Base-by-base conservation (phyloP, 179 eudicot species). In the Silene noctiflora region DNA sequence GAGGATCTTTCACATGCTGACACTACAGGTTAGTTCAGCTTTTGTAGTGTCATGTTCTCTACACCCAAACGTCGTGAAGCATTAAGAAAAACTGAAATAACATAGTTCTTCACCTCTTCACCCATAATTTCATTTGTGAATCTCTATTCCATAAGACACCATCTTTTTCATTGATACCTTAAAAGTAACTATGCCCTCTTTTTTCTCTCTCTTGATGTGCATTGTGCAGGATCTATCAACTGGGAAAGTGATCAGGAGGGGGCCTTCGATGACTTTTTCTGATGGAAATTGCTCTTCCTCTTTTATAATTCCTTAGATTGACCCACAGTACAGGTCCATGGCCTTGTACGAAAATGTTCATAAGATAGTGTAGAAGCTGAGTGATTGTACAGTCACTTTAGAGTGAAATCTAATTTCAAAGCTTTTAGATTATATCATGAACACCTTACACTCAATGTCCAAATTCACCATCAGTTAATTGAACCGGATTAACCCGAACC, bases 231-330 rank as follows among this genome's bases (percentile, higher is more conserved):
- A 87, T 81, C 88, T 82, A 86, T 82, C 83, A 90, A 88, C 86
- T 87, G 97, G 91, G 95, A 91, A 88, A 86, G 90, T 86, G 98
- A 91, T 77, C 86, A 77, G 91, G 97, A 95, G 93, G 96, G 96
- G 91, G 93, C 92, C 78, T 95, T 93, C 72, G 92, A 95, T 86
- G 96, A 95, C 83, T 91, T 89, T 84, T 95, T 93, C 88, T 95
- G 90, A 95, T 75, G 91, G 88, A 78, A 75, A 77, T 84, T 86
- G 88, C 86, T 81, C 86, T 80, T 84, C 78, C 78, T 78, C 73
- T 83, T 74, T 82, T 83, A 78, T 73, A 71, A 68, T 80, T 83
- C 84, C 78, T 90, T 61, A 83, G 76, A 75, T 76, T 75, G 72
- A 71, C 74, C 74, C 68, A 73, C 74, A 31, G 67, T 79, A 83